phyloP scores from a whole-genome alignment of 371 early-diverging fungal genomes.

The Smittium culicis region DNA sequence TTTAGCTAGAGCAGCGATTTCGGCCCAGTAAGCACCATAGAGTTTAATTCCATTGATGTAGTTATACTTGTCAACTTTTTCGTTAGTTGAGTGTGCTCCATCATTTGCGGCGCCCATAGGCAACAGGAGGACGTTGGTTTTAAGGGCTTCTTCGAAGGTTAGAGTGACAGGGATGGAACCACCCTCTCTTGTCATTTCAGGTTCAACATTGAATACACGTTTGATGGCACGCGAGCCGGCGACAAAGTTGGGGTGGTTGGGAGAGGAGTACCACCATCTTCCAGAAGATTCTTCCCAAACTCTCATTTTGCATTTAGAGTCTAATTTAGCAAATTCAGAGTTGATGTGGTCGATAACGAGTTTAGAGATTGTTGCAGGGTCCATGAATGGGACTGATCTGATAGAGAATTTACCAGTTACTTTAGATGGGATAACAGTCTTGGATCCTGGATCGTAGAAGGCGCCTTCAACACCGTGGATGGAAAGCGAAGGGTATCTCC shows the following conservation, averaged over 20 bases:
- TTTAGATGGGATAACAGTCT: constrained; percentile 94
- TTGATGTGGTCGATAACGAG: constrained; percentile 57
- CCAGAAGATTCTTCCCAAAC: constrained; percentile 71
- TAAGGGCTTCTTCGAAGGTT: constrained; percentile 87
- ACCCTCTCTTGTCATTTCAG: constrained; percentile 94
- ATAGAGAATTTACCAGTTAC: constrained; percentile 94
- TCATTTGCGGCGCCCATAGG: constrained; percentile 83
- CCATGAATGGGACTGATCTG: constrained; percentile 85
- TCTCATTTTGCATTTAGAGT: constrained; percentile 64
- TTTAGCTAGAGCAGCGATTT: constrained; percentile 40
- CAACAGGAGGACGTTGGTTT: constrained; percentile 76
- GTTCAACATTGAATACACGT: constrained; percentile 71
- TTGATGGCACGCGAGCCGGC: constrained; percentile 82
- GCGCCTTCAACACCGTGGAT: constrained; percentile 96
- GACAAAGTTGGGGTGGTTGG: constrained; percentile 81
- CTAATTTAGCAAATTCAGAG: constrained; percentile 72
- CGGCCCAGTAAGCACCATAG: constrained; percentile 76
- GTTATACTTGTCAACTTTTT: constrained; percentile 84
- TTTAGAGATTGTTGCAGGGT: constrained; percentile 58
- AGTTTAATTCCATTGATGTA: constrained; percentile 90
- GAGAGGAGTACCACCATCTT: constrained; percentile 84
- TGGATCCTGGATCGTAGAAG: constrained; percentile 81
- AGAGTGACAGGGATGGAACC: constrained; percentile 96
- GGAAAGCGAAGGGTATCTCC: constrained; percentile 90
- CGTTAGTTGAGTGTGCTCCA: constrained; percentile 95